Evolutionary conservation across 768 basidiomycete genomes (phyloP).

Genomic region (Lentinus tigrinus): DNA sequence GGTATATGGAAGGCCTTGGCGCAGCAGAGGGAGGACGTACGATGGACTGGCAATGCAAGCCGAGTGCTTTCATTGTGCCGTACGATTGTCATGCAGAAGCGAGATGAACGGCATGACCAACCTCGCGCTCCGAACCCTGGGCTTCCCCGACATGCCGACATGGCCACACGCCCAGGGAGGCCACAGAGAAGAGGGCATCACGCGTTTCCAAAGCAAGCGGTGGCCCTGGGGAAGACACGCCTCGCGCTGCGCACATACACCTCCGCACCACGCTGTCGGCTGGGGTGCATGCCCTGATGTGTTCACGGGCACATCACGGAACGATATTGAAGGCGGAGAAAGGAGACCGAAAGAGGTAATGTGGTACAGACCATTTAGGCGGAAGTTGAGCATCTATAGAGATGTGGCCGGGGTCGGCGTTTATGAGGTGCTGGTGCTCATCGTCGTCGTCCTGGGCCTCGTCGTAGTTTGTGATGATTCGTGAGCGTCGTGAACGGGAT

Average conservation of each 20-base stretch:
- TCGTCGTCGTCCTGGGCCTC: slow-evolving; percentile 50
- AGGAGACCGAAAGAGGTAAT: background rate
- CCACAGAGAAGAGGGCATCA: no score
- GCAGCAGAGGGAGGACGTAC: no score
- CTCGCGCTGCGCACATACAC: background rate
- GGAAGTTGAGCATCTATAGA: slow-evolving; percentile 64
- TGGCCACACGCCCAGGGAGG: no score
- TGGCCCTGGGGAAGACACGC: no score
- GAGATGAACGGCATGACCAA: no score
- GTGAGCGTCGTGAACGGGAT: slow-evolving; percentile 36
- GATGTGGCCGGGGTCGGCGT: slow-evolving; percentile 45
- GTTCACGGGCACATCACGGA: slow-evolving; percentile 1
- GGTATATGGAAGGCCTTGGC: no score
- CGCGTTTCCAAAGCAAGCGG: no score
- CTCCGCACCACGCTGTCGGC: background rate
- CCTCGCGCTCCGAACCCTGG: no score
- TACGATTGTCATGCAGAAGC: no score
- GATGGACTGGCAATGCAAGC: no score
- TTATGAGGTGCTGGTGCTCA: slow-evolving; percentile 69
- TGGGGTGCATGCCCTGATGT: background rate
- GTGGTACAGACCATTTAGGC: slow-evolving; percentile 72
- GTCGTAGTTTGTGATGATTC: slow-evolving; percentile 40
- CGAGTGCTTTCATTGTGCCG: no score
- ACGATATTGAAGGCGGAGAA: slow-evolving; percentile 11
- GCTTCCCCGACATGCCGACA: no score